Evolutionary conservation across 1,139 yeast genomes (phyloP), one percentile per base, ranked within the genome.

Genomic region (Geotrichum europaeum): DNA sequence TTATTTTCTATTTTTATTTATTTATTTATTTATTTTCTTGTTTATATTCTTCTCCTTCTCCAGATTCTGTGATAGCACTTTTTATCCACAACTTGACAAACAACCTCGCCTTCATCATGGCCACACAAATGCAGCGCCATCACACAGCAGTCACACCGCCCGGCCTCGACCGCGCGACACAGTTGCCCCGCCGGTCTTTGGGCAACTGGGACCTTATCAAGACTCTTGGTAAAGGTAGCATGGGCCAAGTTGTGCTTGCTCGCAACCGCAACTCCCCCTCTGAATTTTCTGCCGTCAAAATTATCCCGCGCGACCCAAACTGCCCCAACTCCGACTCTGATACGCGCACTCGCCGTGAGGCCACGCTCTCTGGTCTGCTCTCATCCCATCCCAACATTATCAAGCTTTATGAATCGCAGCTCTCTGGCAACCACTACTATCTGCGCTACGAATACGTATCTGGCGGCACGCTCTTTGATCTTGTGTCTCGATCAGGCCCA

Each of bases 191-290:
- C n/a, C 43, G 43, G 43, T 36, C 43, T 36, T 5, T 36, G 43
- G 43, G 43, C n/a, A 36, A 36, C 43, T 36, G 43, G 43, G 43
- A 36, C n/a, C 43, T 36, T n/a, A 36, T 89, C 62, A 89, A 89
- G 72, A 89, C 96, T 1, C 87, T 91, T 56, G 97, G 97, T 57
- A 96, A 96, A 9, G 97, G 97, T 3, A 89, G 96, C 0, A 91
- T 91, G 97, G 97, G 97, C 58, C 91, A 90, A 72, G 97, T 91
- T 54, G 91, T 91, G 73, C 77, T 91, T 50, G 97, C 97, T 1
- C 86, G 84, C 67, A 96, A 90, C 75, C 83, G 86, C 67, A 72
- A 84, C 28, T 87, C 96, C 0, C 81, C 82, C 59, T 96, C 90
- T 72, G 43, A 36, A 15, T 79, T 87, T 30, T 89, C 96, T 75